Conservation (phyloP, 192 early-diverging fungal genomes). For the Rhizophagus prolifer region DNA sequence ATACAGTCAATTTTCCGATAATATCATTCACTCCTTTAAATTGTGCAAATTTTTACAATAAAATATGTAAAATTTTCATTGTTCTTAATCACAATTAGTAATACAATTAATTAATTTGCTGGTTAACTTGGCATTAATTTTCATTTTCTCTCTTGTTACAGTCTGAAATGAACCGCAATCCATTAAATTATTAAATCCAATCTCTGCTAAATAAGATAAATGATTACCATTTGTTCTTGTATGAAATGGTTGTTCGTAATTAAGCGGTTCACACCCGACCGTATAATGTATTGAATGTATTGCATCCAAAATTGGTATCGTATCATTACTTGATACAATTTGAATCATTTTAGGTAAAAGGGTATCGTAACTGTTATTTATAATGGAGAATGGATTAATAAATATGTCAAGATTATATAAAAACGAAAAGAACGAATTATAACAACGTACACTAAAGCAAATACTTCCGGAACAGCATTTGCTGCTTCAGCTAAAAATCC, state of each 20-base stretch:
- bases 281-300: constrained; percentile 70
- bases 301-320: constrained; percentile 61
- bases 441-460: constrained; percentile 57
- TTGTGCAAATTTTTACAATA: too few species aligned
- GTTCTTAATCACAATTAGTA: constrained; percentile 22
- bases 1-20: too few species aligned
- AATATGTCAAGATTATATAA: not conserved
- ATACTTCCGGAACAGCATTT: constrained; percentile 65
- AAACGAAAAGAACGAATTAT: not conserved
- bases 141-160: constrained; percentile 38
- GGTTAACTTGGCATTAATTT: constrained; percentile 44
- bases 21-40: too few species aligned
- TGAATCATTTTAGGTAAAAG: constrained; percentile 72
- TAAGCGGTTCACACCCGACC: constrained; percentile 42
- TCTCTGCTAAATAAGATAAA: constrained; percentile 46
- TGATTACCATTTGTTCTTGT: constrained; percentile 31
- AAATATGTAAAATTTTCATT: too few species aligned
- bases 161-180: constrained; percentile 45
- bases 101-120: constrained; percentile 54
- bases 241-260: too few species aligned
- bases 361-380: constrained; percentile 44
- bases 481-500: constrained; percentile 76
- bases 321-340: constrained; percentile 62
- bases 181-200: constrained; percentile 53
- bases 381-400: not conserved